Conservation (phyloP, 495 filamentous ascomycete species). For the Pyronema omphalodes region DNA sequence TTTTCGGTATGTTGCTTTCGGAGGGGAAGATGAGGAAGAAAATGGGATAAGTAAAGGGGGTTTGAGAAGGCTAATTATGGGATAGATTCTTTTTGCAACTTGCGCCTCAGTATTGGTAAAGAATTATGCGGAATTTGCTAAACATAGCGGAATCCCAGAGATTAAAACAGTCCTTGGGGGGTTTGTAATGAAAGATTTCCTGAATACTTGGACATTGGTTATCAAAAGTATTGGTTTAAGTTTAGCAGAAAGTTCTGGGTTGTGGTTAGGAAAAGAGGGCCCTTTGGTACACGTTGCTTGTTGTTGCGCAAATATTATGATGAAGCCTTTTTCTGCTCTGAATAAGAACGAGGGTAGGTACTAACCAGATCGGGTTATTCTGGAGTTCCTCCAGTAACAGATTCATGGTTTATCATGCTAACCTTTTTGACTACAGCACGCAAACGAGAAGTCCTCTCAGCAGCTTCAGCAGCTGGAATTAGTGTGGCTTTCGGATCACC, state of each 20-base stretch:
- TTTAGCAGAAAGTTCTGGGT: constrained; percentile 79
- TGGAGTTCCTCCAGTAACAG: background rate
- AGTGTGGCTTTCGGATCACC: constrained; percentile 95
- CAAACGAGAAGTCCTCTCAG: constrained; percentile 88
- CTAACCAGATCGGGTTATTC: background rate
- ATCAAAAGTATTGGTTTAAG: constrained; percentile 91
- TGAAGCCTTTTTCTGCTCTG: constrained; percentile 71
- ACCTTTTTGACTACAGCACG: constrained; percentile 38
- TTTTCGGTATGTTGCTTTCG: constrained; percentile 47
- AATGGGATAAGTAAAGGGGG: too few species aligned
- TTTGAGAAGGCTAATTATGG: background rate
- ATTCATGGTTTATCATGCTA: constrained; percentile 1
- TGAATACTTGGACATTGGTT: constrained; percentile 81
- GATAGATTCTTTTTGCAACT: constrained; percentile 58
- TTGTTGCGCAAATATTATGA: constrained; percentile 89
- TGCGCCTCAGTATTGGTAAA: constrained; percentile 65
- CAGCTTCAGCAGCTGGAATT: constrained; percentile 84
- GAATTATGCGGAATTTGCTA: constrained; percentile 71
- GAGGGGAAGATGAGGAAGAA: too few species aligned
- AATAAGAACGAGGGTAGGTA: constrained; percentile 68
- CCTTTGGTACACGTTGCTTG: constrained; percentile 94
- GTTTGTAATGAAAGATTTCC: constrained; percentile 79
- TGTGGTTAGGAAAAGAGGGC: constrained; percentile 98
- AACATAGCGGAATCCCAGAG: constrained; percentile 92
- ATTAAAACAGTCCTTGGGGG: constrained; percentile 94